Conservation (phyloP, 2,329 filamentous ascomycete species). For the Pleomassaria siparia region DNA sequence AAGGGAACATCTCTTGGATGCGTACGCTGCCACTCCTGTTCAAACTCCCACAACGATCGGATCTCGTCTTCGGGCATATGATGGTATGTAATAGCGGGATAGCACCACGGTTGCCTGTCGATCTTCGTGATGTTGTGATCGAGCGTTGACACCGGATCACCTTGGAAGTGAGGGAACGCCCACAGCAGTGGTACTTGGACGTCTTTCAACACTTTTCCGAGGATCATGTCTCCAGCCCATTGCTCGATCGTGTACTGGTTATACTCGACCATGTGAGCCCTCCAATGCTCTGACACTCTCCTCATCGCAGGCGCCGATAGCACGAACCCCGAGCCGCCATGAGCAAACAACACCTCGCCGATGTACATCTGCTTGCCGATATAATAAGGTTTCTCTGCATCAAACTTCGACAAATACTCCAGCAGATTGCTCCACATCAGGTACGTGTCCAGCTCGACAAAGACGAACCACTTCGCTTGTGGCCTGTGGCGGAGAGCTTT, state of each 20-base stretch:
- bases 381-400: constrained; percentile 51
- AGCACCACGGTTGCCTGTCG: constrained; percentile 50
- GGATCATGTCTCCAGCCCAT: constrained; percentile 55
- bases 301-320: constrained; percentile 53
- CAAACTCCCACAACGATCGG: constrained; percentile 47
- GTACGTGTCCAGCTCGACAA: constrained; percentile 61
- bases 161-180: constrained; percentile 28
- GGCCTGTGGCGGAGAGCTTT: constrained; percentile 33
- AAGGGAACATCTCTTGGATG: background rate
- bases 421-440: constrained; percentile 56
- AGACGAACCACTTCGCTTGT: constrained; percentile 58
- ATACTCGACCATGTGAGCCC: constrained; percentile 42
- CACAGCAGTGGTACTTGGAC: constrained; percentile 48
- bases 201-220: constrained; percentile 51
- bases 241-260: constrained; percentile 49
- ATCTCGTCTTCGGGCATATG: constrained; percentile 49
- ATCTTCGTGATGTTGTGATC: constrained; percentile 21
- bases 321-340: constrained; percentile 56
- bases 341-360: constrained; percentile 53
- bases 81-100: constrained; percentile 50
- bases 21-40: constrained; percentile 28
- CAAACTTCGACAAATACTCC: constrained; percentile 53
- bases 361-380: constrained; percentile 57
- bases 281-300: constrained; percentile 39
- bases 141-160: constrained; percentile 24